Evolutionary conservation across 805 yeast species (phyloP).

Genomic region (Candida xyloterini): DNA sequence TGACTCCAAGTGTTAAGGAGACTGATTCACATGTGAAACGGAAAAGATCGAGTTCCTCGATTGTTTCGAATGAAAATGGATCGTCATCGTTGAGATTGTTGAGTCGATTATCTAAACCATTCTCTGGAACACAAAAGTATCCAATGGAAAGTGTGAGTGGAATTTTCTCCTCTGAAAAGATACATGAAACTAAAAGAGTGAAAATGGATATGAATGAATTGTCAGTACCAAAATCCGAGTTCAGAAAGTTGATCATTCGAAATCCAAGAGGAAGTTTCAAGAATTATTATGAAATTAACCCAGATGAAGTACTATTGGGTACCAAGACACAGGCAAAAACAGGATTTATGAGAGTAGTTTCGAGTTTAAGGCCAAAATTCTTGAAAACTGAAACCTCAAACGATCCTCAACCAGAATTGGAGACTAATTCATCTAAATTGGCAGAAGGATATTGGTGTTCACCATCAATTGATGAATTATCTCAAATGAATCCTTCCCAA

Average conservation of each 20-base stretch:
- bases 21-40: constrained; percentile 20
- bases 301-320: constrained; percentile 28
- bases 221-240: constrained; percentile 21
- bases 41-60: constrained; percentile 23
- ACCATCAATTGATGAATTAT: constrained; percentile 55
- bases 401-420: background rate
- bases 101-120: constrained; percentile 21
- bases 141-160: constrained; percentile 31
- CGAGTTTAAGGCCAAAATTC: constrained; percentile 10
- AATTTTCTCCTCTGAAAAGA: constrained; percentile 26
- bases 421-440: background rate
- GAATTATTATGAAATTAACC: constrained; percentile 30
- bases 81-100: constrained; percentile 16
- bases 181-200: constrained; percentile 1
- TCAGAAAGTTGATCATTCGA: constrained; percentile 26
- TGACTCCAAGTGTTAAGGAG: constrained; percentile 21
- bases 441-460: constrained; percentile 67
- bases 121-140: constrained; percentile 18
- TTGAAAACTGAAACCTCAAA: background rate
- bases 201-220: constrained; percentile 1
- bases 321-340: background rate
- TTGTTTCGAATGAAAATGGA: constrained; percentile 12
- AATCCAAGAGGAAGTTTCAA: constrained; percentile 25
- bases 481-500: constrained; percentile 42
- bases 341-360: constrained; percentile 8